These are phyloP conservation scores for Aegle marmelos DNA, from an alignment of 345 rosid genomes.

Conservation along the genomic window DNA sequence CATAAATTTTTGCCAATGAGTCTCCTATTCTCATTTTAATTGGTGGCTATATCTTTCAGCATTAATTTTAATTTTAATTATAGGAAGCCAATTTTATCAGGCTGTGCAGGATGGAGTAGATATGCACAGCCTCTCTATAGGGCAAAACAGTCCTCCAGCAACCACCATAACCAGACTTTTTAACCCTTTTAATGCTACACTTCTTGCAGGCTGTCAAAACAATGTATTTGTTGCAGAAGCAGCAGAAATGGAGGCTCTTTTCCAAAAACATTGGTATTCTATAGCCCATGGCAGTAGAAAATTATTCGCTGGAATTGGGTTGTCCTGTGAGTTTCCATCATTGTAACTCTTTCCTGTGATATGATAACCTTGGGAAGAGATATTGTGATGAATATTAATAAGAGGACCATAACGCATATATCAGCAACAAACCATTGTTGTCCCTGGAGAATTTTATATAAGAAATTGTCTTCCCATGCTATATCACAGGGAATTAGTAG, in stretches of 20 bases:
- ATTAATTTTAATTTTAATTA: conserved; percentile 4
- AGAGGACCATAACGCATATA: not conserved
- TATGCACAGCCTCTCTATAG: conserved; percentile 87
- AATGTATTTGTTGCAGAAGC: conserved; percentile 96
- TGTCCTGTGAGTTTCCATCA: conserved; percentile 65
- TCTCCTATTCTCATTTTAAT: conserved; percentile 7
- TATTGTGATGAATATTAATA: not conserved
- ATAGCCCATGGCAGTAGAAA: conserved; percentile 96
- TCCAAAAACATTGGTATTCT: conserved; percentile 85
- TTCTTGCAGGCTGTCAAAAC: conserved; percentile 93
- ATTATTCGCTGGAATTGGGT: conserved; percentile 71
- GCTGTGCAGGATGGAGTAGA: conserved; percentile 98
- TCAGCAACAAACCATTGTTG: not conserved
- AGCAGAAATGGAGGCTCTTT: conserved; percentile 98
- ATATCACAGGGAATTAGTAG: not conserved
- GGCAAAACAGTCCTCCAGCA: conserved; percentile 92
- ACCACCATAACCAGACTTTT: conserved; percentile 76
- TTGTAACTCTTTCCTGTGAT: conserved; percentile 2
- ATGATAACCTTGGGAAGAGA: not conserved
- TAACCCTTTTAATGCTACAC: conserved; percentile 94
- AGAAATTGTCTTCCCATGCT: not conserved
- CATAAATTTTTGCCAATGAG: not conserved
- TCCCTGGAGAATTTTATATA: not conserved
- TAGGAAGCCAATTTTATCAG: conserved; percentile 40
- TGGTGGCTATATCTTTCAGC: not conserved